These are phyloP conservation scores for Odonthalia washingtoniensis DNA, from an alignment of 31 red algal species.

Conservation along the genomic window DNA sequence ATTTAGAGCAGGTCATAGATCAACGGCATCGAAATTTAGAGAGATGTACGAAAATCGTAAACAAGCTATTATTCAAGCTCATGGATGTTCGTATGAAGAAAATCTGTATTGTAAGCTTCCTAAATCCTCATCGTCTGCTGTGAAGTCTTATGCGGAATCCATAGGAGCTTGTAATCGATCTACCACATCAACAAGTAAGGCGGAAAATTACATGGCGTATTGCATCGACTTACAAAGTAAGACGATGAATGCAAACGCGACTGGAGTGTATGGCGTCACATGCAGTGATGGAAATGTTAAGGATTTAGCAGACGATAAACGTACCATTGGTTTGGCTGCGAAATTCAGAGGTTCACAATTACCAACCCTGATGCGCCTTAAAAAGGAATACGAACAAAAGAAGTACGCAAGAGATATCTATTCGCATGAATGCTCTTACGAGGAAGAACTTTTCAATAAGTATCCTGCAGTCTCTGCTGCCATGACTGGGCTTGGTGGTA, in stretches of 20 bases:
- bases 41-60: conserved; percentile 61
- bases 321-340: conserved; percentile 47
- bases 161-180: conserved; percentile 56
- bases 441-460: conserved; percentile 57
- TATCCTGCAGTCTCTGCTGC: conserved; percentile 59
- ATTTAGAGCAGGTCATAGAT: conserved; percentile 64
- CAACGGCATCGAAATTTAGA: conserved; percentile 33
- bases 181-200: background rate
- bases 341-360: conserved; percentile 61
- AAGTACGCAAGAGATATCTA: conserved; percentile 59
- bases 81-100: conserved; percentile 74
- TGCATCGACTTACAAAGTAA: conserved; percentile 62
- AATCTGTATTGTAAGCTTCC: conserved; percentile 39
- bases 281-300: conserved; percentile 59
- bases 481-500: too few relatives aligned
- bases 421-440: conserved; percentile 60
- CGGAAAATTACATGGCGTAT: conserved; percentile 69
- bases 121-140: conserved; percentile 24
- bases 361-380: conserved; percentile 26
- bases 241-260: conserved; percentile 24
- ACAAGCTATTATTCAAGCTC: conserved; percentile 56
- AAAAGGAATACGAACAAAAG: conserved; percentile 27
- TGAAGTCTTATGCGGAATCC: conserved; percentile 39
- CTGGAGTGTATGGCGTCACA: conserved; percentile 65
- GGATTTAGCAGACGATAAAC: conserved; percentile 51